Conservation (phyloP, 306 rosid species). For the Sicyos edulis region DNA sequence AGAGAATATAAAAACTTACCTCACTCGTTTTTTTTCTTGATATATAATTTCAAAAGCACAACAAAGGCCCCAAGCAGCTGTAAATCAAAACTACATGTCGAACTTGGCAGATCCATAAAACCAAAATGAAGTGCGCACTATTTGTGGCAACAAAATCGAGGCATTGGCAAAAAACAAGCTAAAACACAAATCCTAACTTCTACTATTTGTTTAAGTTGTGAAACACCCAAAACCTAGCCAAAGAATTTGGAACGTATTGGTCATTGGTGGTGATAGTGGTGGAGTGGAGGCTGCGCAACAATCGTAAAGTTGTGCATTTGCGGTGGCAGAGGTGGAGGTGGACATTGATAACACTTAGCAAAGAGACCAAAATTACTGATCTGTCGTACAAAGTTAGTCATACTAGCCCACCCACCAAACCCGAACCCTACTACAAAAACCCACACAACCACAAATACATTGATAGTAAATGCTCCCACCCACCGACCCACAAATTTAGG, state of each 20-base stretch:
- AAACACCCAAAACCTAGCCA: too few relatives aligned
- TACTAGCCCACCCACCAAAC: constrained; percentile 99
- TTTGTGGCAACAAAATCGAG: neutral
- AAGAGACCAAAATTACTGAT: constrained; percentile 84
- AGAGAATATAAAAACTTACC: neutral
- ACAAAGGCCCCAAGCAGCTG: neutral
- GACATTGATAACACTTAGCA: constrained; percentile 95
- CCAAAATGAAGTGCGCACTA: neutral
- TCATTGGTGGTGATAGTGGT: constrained; percentile 36
- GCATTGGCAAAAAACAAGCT: neutral
- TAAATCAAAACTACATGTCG: neutral
- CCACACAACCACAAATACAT: constrained; percentile 81
- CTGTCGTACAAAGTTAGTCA: constrained; percentile 76
- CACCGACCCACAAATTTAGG: constrained; percentile 77
- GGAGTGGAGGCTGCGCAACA: constrained; percentile 58
- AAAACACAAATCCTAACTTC: too few relatives aligned
- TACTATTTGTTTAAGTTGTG: too few relatives aligned
- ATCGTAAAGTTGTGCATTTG: constrained; percentile 32
- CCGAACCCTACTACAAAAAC: constrained; percentile 85
- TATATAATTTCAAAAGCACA: neutral
- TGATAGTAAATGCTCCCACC: constrained; percentile 65
- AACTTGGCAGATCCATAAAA: neutral
- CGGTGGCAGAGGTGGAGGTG: constrained; percentile 27
- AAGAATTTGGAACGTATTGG: too few relatives aligned
- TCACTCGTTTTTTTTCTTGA: neutral